phyloP scores from a whole-genome alignment of 2,329 filamentous ascomycete species.

The Orbilia javanica region DNA sequence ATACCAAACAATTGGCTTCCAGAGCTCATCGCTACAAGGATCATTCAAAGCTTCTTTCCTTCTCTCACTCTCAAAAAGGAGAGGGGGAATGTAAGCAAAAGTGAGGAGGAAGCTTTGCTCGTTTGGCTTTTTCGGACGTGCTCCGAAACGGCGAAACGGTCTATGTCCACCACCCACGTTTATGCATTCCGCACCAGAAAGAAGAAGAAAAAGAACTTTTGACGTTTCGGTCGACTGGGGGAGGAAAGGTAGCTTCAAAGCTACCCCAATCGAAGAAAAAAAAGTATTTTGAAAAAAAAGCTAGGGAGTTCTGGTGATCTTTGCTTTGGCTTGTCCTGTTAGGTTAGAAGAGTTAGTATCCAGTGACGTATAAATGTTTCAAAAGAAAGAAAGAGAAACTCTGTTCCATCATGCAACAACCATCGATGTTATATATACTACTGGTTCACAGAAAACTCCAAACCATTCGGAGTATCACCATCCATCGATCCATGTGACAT shows the following conservation, averaged over 20 bases:
- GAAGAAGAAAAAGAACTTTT: not conserved
- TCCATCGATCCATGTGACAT: not conserved
- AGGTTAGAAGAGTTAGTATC: not conserved
- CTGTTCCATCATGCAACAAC: not conserved
- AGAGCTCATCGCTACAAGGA: constrained; percentile 49
- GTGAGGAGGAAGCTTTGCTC: not conserved
- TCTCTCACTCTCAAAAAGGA: not conserved
- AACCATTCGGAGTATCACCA: not conserved
- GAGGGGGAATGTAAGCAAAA: constrained; percentile 7
- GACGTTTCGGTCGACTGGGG: not conserved
- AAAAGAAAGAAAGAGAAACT: not conserved
- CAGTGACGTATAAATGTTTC: not conserved
- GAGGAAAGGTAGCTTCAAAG: not conserved
- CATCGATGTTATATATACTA: not conserved
- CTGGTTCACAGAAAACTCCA: not conserved
- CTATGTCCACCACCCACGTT: constrained; percentile 23
- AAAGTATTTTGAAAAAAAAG: not conserved
- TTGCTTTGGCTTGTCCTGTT: no score
- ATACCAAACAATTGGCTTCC: not conserved
- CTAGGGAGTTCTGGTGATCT: constrained; percentile 8
- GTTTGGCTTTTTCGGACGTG: constrained; percentile 30
- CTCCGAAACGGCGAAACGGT: constrained; percentile 52
- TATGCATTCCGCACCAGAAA: constrained; percentile 3
- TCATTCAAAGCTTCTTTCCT: not conserved
- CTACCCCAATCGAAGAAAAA: not conserved